Base-by-base conservation (phyloP, 495 filamentous ascomycete species). In the Aspergillus bertholletiae region DNA sequence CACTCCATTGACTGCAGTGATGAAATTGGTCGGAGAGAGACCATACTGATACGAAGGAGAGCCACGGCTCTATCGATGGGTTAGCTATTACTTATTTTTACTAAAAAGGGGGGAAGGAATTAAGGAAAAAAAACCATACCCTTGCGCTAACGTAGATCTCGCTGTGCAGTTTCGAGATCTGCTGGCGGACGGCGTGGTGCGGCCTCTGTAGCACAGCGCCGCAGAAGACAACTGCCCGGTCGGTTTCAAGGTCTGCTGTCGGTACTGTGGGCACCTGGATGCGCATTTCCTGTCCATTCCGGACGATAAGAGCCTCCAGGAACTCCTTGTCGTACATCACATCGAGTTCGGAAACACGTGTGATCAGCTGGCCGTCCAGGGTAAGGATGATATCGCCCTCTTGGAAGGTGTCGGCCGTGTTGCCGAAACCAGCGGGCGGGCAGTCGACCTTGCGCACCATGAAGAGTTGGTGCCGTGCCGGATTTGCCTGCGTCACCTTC, bases 361-460 rank as follows among this genome's bases (percentile, higher is more conserved):
- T 99, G 71, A 97, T 92, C 57, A 97, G 83, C 62, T 92, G 89
- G 59, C 80, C 88, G 66, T 97, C 95, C 23, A 99, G 75, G 2
- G 88, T 92, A 53, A 99, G 80, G 63, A 99, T 88, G 48, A 99
- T 85, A 64, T 99, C 94, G 39, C 90, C 90, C 71, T 99, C 94
- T 43, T 88, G 79, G 35, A 99, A 83, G 37, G 63, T 60, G 27
- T 76, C 73, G 26, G 49, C 62, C 12, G 64, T 55, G 17, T 73
- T 58, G 13, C 64, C 63, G 35, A 72, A 67, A 7, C 62, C 68
- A 15, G 80, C 68, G 17, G 86, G 83, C 13, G 80, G 84, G 34
- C 84, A 87, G 61, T 95, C 86, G 32, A 93, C 83, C 73, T 99
- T 99, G 55, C 92, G 90, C 23, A 99, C 88, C 89, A 99, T 95